Evolutionary conservation across 768 basidiomycete species (phyloP).

Genomic region (Omphalotus guepiniiformis): DNA sequence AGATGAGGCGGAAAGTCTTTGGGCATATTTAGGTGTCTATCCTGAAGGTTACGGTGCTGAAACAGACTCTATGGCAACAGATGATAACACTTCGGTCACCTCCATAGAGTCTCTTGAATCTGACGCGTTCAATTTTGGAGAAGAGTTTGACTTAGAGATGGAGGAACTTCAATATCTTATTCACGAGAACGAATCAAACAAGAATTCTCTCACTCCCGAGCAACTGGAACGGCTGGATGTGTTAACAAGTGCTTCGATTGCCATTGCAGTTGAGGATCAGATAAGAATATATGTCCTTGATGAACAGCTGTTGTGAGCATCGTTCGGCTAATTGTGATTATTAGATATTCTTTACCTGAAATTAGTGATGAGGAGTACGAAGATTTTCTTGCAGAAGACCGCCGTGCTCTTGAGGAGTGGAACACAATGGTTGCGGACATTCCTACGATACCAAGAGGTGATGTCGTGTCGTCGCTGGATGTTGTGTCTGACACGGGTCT

Average conservation of each 20-base stretch:
- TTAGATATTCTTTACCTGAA: not conserved
- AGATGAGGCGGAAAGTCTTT: slow-evolving; percentile 16
- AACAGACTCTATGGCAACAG: too few species aligned
- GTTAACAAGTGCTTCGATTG: not conserved
- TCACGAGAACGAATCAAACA: not conserved
- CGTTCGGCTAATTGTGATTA: not conserved
- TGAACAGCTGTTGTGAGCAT: not conserved
- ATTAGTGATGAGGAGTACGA: not conserved
- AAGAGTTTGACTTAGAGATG: not conserved
- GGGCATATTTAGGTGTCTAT: slow-evolving; percentile 15
- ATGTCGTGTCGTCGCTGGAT: too few species aligned
- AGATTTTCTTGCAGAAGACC: not conserved
- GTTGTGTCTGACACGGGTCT: too few species aligned
- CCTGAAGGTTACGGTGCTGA: too few species aligned
- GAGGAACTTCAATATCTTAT: not conserved
- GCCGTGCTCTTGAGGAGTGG: not conserved
- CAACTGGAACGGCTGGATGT: not conserved
- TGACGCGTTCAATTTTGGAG: too few species aligned
- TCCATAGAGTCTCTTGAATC: too few species aligned
- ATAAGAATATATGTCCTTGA: not conserved
- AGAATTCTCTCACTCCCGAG: not conserved
- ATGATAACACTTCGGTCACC: too few species aligned
- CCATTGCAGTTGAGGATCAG: not conserved
- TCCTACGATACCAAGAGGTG: too few species aligned
- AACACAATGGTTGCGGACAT: too few species aligned